Evolutionary conservation across 2,329 filamentous ascomycete genomes (phyloP).

Genomic region (Paecilomyces variotii): DNA sequence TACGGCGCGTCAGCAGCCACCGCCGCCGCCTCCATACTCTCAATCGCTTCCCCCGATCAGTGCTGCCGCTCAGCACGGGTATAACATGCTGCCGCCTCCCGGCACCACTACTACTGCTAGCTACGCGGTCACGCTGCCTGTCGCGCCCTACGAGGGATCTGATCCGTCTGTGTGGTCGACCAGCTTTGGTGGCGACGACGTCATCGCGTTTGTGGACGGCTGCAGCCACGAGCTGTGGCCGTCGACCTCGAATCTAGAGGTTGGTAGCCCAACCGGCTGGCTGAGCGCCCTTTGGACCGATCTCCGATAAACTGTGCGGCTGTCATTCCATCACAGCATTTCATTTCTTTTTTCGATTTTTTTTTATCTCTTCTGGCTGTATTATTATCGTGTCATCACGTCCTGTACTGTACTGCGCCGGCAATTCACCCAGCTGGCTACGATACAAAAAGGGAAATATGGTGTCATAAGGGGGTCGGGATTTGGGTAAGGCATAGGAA

Average conservation of each 20-base stretch:
- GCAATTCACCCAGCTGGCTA: not conserved
- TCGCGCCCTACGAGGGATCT: conserved; percentile 13
- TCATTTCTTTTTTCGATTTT: conserved; percentile 1
- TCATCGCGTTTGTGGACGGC: conserved; percentile 30
- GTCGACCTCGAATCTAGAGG: conserved; percentile 19
- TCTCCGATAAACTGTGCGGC: conserved; percentile 6
- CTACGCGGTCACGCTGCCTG: conserved; percentile 17
- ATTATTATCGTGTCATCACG: not conserved
- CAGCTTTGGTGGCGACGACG: conserved; percentile 29
- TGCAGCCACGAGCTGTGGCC: conserved; percentile 23
- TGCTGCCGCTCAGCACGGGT: conserved; percentile 20
- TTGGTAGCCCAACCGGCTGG: conserved; percentile 27
- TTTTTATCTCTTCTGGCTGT: conserved; percentile 6
- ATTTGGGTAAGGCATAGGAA: not conserved
- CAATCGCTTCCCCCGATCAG: conserved; percentile 33
- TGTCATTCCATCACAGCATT: not conserved
- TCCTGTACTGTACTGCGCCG: not conserved
- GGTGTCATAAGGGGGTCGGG: not conserved
- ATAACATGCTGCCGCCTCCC: conserved; percentile 29
- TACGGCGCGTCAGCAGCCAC: conserved; percentile 19
- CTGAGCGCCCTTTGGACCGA: conserved; percentile 28
- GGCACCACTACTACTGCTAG: conserved; percentile 23
- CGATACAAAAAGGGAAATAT: not conserved
- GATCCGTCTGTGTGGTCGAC: conserved; percentile 21
- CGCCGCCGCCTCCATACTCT: conserved; percentile 24